Evolutionary conservation across 2,329 filamentous ascomycete species (phyloP), one percentile per base, ranked within the genome.

Genomic region (Podosphaera fusca): DNA sequence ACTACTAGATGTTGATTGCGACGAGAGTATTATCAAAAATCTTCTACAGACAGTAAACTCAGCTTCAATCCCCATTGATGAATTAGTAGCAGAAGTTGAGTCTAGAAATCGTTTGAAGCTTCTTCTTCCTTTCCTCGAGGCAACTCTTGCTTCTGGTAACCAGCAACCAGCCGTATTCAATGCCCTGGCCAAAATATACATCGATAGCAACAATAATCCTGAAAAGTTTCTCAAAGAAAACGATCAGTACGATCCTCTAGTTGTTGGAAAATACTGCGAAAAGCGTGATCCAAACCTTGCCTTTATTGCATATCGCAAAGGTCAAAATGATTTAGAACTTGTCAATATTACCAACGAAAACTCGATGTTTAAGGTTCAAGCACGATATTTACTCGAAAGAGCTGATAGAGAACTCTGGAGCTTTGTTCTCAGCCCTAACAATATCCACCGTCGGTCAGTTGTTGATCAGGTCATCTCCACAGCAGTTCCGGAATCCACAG

Each of bases 331-430:
- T 66, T 73, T 98, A 36, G 94, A 98, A 72, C 79, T 98, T 58
- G 90, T 98, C 71, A 92, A 85, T 70, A 90, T 98, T 67, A 96
- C 92, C 67, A 98, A 96, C 65, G 94, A 98, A 72, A 98, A 98
- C 73, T 83, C 87, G n/a, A 98, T 98, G 92, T 98, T 95, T 78
- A 85, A 89, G 65, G 86, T 86, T n/a, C 92, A 98, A 71, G 90
- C 89, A 58, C 84, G 92, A 42, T 98, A 98, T 70, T 77, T 98
- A 31, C 75, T 98, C 56, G 89, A 95, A 66, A 84, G 92, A 62
- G 84, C 86, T 42, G 92, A 98, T 66, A 70, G 75, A 2, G 92
- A 98, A 69, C 81, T 98, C 53, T 98, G 94, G 94, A 76, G 78
- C 56, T 98, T 95, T 67, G 92, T 96, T 12, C 77, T 98, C 38